Conservation (phyloP, 306 rosid genomes). For the Vigna hirtella region DNA sequence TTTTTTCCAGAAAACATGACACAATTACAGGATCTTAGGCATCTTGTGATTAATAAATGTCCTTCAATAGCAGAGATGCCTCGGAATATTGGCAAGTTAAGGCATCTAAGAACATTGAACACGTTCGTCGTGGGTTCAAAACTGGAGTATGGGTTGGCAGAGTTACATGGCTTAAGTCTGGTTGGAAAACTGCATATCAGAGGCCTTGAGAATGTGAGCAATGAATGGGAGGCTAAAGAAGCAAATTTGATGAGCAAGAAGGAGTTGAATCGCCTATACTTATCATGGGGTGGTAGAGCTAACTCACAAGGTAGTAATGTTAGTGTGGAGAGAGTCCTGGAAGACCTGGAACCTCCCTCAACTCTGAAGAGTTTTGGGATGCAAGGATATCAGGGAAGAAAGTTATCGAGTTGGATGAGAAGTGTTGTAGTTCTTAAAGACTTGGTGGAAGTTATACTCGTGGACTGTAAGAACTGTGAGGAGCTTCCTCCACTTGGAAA, state of each 20-base stretch:
- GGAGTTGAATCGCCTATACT: neutral
- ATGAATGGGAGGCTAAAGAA: neutral
- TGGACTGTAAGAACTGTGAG: neutral
- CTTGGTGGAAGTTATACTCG: neutral
- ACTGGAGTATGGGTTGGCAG: neutral
- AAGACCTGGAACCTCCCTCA: conserved; percentile 16
- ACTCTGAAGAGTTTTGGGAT: conserved; percentile 11
- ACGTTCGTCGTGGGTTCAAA: conserved; percentile 1
- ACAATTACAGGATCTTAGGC: conserved; percentile 26
- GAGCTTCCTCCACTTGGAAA: conserved; percentile 32
- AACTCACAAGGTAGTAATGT: neutral
- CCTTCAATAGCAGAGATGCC: neutral
- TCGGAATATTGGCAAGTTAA: neutral
- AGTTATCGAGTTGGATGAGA: neutral
- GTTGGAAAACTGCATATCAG: neutral
- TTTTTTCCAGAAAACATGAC: conserved; percentile 3
- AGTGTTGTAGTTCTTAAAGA: neutral
- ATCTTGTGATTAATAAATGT: neutral
- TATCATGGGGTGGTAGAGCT: neutral
- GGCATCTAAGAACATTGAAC: neutral
- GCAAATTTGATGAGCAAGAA: conserved; percentile 6
- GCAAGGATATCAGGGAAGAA: neutral
- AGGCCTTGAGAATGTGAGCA: conserved; percentile 5
- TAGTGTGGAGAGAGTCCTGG: neutral
- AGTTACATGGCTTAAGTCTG: neutral